Percentiles rank a stretch among this genome's conserved stretches.
Evolutionary conservation across 768 basidiomycete species (phyloP).

Genomic region (Lactifluus rugatus): DNA sequence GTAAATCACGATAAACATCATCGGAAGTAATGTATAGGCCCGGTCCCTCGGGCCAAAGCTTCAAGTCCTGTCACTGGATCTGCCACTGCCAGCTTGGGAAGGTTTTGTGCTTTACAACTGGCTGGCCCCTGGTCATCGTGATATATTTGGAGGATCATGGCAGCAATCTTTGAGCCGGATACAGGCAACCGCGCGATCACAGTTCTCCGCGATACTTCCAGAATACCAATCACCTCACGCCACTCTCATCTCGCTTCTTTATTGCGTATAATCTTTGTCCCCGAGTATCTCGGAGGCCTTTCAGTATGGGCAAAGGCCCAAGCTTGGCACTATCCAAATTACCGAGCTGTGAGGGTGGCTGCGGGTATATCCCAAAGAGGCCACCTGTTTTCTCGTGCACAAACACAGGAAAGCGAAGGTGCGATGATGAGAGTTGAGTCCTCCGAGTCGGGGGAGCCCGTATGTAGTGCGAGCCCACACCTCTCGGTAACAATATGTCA

Average conservation of each 20-base stretch:
- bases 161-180: background rate
- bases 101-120: background rate
- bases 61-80: background rate
- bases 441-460: background rate
- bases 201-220: background rate
- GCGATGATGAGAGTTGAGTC: background rate
- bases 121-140: background rate
- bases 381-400: background rate
- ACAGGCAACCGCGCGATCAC: background rate
- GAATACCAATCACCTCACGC: background rate
- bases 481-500: background rate
- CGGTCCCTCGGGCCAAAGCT: background rate
- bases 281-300: constrained; percentile 4
- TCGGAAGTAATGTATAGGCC: background rate
- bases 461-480: background rate
- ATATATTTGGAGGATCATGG: background rate
- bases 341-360: background rate
- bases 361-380: background rate
- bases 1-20: background rate
- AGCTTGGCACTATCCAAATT: background rate
- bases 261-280: background rate
- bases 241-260: background rate
- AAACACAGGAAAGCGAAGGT: background rate
- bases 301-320: background rate
- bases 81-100: background rate